Base-by-base conservation (phyloP, 163 green algal species). In the Scenedesmus sp. region DNA sequence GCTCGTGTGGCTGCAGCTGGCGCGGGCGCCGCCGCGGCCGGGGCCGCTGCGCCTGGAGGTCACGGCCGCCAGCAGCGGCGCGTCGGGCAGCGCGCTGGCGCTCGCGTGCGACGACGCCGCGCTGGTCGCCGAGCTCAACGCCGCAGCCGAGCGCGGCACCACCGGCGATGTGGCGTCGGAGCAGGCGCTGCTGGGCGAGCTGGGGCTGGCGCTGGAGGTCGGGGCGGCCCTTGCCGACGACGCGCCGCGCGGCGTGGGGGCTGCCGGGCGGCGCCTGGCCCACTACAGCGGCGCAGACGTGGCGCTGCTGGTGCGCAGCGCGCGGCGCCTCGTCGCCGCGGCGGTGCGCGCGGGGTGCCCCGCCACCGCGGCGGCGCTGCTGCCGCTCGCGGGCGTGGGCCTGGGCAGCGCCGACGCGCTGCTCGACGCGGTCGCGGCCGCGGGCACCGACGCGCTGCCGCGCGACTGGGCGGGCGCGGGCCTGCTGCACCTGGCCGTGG, bases 401-500 rank as follows among this genome's bases (percentile, higher is more conserved):
- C 4, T 44, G 28, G 18, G 42, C 29, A 17, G 17, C 3, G 17
- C 58, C 26, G 58, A 66, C 18, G 29, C 44, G 58, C 2, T 66
- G 58, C 17, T 66, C 29, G 33, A 10, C 26, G 26, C 28, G 39
- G 26, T 36, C 26, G 24, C 58, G 39, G 58, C 11, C 42, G 58
- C 58, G 28, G 58, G 15, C 5, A 31, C 1, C 6, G 26, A 33
- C 14, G 26, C 28, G 3, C 20, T 66, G 31, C 17, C 29, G 14
- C 15, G 56, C 4, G 58, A 44, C 3, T 66, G 58, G 58, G 29
- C 13, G 58, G 58, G 58, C 9, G 24, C 5, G 15, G 42, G 58
- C 17, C 31, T 66, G 31, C 58, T 66, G 58, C 58, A 66, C 58
- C 33, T 66, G 58, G 58, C 58, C 14, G 58, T 66, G 2, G 58